Conservation (phyloP, 163 green algal species). For the Prototheca cutis region DNA sequence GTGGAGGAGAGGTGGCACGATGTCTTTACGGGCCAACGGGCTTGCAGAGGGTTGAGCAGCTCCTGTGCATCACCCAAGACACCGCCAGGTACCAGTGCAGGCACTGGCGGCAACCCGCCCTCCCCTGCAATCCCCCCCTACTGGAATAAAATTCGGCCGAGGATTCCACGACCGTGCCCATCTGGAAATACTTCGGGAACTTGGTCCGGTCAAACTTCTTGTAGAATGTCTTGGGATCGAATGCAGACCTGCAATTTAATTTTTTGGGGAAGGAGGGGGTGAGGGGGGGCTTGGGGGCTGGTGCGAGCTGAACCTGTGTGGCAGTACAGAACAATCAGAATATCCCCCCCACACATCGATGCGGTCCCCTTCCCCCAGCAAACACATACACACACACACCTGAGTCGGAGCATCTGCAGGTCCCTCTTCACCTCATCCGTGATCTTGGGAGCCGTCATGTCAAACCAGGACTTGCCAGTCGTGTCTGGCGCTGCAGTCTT, state of each 20-base stretch:
- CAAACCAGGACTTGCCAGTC: slow-evolving; percentile 36
- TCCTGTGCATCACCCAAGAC: too few species aligned
- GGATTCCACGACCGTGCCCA: slow-evolving; percentile 65
- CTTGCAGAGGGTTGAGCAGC: not conserved
- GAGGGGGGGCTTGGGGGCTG: not conserved
- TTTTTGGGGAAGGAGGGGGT: too few species aligned
- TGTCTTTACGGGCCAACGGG: not conserved
- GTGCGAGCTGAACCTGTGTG: not conserved
- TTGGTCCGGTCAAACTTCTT: slow-evolving; percentile 55
- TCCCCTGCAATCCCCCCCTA: slow-evolving; percentile 1
- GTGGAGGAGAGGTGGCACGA: not conserved
- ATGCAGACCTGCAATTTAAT: slow-evolving; percentile 19
- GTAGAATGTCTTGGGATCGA: slow-evolving; percentile 58
- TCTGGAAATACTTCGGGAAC: slow-evolving; percentile 69
- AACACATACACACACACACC: too few species aligned
- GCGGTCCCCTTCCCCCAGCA: too few species aligned
- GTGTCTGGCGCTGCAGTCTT: slow-evolving; percentile 20
- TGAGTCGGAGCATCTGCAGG: slow-evolving; percentile 41
- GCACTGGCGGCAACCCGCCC: too few species aligned
- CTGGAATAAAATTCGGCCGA: slow-evolving; percentile 61
- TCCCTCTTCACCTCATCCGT: slow-evolving; percentile 50
- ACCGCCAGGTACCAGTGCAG: not conserved
- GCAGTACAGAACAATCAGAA: too few species aligned
- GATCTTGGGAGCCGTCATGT: slow-evolving; percentile 36
- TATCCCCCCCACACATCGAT: too few species aligned